Evolutionary conservation across 257 asterid genomes (phyloP), one percentile per base, ranked within the genome.

Genomic region (Parsonsia alboflavescens): DNA sequence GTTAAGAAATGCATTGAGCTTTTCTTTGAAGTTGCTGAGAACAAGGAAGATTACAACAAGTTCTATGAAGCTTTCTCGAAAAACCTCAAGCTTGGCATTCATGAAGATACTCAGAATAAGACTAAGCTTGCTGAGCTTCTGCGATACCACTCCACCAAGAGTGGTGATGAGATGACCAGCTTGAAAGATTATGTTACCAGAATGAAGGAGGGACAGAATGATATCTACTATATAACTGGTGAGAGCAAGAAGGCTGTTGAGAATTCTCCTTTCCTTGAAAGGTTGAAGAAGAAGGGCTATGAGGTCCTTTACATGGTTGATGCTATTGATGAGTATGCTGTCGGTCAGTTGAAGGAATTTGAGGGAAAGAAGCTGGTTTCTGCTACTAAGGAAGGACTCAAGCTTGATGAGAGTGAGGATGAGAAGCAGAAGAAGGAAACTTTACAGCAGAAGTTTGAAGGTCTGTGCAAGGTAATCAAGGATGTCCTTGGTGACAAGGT

Each of bases 211-310:
- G 89, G 91, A 2, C 91, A 85, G 79, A 83, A 44, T 46, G 91
- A 87, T 13, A 87, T 87, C 19, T 87, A 77, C 73, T 87, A 87
- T 70, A 87, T 87, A 11, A 87, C 91, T 24, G 91, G 91, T 72
- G 89, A 87, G 78, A 85, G 86, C 80, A 87, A 83, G 85, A 87
- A 85, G 78, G 88, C 91, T 3, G 91, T 87, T 46, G 91, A 87
- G 85, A 87, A 87, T 80, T 85, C 88, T 7, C 91, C 91, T 26
- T 87, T 87, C 86, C 89, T 87, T 19, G 91, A 87, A 83, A 83
- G 79, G 69, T 71, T 87, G 68, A 87, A 87, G 85, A 87, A 87
- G 83, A 85, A 85, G 78, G 91, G 89, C 0, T 80, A 80, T 69
- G 91, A 87, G 73, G 91, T 87, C 16, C 76, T 87, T 24, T 84